Evolutionary conservation across 805 yeast species (phyloP).

Genomic region (Candida sakaeoensis): DNA sequence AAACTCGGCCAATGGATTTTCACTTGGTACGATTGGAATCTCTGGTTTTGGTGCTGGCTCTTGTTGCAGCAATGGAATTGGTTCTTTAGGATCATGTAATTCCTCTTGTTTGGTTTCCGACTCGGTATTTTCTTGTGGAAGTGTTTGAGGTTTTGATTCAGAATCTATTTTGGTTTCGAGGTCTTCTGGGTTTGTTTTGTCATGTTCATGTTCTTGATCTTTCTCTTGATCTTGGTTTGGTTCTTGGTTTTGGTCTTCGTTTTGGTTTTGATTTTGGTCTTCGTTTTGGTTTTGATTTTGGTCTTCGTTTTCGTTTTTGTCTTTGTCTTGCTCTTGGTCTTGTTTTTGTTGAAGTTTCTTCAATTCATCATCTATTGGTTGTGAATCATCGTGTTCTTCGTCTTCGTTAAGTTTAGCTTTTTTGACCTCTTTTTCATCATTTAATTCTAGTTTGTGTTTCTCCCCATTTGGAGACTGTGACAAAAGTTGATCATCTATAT

Average conservation of each 20-base stretch:
- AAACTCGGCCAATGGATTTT: slow-evolving; percentile 73
- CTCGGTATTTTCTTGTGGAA: not conserved
- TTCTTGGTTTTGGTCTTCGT: too few species aligned
- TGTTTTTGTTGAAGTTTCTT: not conserved
- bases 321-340: not conserved
- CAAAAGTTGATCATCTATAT: slow-evolving; percentile 3
- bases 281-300: too few species aligned
- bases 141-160: not conserved
- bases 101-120: slow-evolving; percentile 8
- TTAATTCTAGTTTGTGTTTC: not conserved
- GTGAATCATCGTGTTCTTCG: slow-evolving; percentile 13
- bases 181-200: not conserved
- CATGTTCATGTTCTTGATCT: too few species aligned
- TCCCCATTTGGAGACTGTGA: not conserved
- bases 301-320: not conserved
- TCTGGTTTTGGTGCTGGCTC: slow-evolving; percentile 70
- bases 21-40: slow-evolving; percentile 34
- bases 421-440: not conserved
- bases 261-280: too few species aligned
- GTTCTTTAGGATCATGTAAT: slow-evolving; percentile 3
- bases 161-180: not conserved
- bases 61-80: not conserved
- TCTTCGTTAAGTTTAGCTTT: slow-evolving; percentile 3
- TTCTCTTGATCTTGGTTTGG: too few species aligned
- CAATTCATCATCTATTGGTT: slow-evolving; percentile 5